These are phyloP conservation scores for Terfezia boudieri DNA, from an alignment of 495 filamentous ascomycete genomes.

Conservation along the genomic window DNA sequence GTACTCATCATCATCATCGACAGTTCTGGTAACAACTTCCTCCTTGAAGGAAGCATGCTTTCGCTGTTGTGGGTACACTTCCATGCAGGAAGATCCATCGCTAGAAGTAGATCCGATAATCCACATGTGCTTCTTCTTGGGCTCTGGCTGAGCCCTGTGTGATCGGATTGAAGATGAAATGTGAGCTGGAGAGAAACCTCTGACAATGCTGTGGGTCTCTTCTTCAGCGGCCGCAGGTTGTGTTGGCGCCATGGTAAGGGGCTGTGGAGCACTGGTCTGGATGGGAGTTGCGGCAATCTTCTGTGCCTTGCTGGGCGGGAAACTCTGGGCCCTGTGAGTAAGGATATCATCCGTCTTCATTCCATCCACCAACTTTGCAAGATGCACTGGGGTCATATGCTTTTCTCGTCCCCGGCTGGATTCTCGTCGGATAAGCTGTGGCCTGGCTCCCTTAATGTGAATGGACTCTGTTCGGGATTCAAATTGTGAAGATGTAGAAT, in stretches of 20 bases:
- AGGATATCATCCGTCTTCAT: constrained; percentile 2
- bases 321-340: constrained; percentile 15
- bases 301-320: constrained; percentile 19
- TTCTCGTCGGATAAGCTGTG: constrained; percentile 14
- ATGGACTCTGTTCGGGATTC: constrained; percentile 10
- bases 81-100: background rate
- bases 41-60: constrained; percentile 77
- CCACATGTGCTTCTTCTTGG: constrained; percentile 30
- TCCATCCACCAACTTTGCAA: constrained; percentile 18
- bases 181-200: constrained; percentile 66
- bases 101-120: constrained; percentile 32
- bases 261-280: constrained; percentile 11
- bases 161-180: constrained; percentile 50
- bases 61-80: constrained; percentile 23
- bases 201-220: constrained; percentile 51
- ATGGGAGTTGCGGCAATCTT: constrained; percentile 14
- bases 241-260: background rate
- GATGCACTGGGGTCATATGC: constrained; percentile 51
- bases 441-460: constrained; percentile 8
- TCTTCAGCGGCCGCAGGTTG: constrained; percentile 3
- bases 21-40: constrained; percentile 42
- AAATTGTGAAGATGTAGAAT: background rate
- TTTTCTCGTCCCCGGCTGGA: constrained; percentile 36
- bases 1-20: constrained; percentile 41
- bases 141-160: constrained; percentile 19